Evolutionary conservation across 208 protist species (phyloP), one percentile per base, ranked within the genome.

Genomic region (Wallacemonas collosoma): DNA sequence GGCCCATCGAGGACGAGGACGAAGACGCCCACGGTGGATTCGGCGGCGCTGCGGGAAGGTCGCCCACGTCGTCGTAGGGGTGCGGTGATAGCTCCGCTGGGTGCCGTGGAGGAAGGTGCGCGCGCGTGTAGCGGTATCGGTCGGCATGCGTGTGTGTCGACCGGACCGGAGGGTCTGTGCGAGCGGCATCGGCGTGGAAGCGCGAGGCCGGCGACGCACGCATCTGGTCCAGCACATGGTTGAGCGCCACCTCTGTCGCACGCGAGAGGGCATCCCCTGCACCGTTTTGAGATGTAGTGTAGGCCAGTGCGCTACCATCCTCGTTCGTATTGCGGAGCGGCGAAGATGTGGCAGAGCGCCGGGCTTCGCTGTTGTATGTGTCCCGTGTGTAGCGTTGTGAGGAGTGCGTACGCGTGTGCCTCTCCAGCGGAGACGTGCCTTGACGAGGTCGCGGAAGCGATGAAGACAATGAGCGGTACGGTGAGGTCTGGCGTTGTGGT

Each of bases 331-430:
- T 5, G 8, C 56, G 56, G 12, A 62, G 56, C 17, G 56, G 56
- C 5, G 56, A 62, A 15, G 56, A 62, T 9, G 56, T 62, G 36
- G 56, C 5, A 38, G 56, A 62, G 15, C 56, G 56, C 41, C 71
- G 79, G 39, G 56, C 74, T 66, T 50, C 56, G 44, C 79, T 83
- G 57, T 26, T 77, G 56, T 71, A 83, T 11, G 78, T 82, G 53
- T 44, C 58, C 2, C 55, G 56, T 1, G 26, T 7, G 73, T 79
- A 82, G 4, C 77, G 50, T 6, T 64, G 58, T 17, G 58, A 64
- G 26, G 26, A 26, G 26, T 38, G 12, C 26, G 26, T 26, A 53
- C 45, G 45, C 45, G 45, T 12, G 12, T 50, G 45, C 45, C 45
- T 14, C 45, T 50, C 45, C 8, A 50, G 45, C 45, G 45, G 45